Base-by-base conservation (phyloP, 2,329 filamentous ascomycete species). In the Fusarium compactum region DNA sequence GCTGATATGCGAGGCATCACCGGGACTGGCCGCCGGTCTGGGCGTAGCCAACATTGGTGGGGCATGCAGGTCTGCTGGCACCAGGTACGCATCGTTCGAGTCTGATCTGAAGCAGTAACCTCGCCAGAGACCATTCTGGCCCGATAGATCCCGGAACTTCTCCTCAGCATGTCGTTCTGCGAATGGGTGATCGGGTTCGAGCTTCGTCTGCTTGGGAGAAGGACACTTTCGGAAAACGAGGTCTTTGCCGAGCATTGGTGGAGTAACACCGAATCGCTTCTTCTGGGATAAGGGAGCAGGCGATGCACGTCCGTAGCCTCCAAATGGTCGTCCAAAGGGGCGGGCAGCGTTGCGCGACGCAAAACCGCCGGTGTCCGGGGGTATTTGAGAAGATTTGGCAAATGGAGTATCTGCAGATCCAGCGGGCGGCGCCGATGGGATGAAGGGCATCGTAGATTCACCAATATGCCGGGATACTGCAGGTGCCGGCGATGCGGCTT, bases 171-270 rank as follows among this genome's bases (percentile, higher is more conserved):
- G 80, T 66, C 81, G 78, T 48, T 83, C 80, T 78, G 85, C 80
- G 80, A 86, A 89, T 72, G 82, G 87, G 76, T 94, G 92, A 59
- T 92, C 91, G 1, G 92, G 90, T 76, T 97, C 94, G 75, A 97
- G 91, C 75, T 93, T 90, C 18, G 94, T 97, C 58, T 90, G 88
- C 78, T 95, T 91, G 8, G 95, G 95, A 27, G 95, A 97, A 12
- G 87, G 85, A 77, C 94, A 97, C 77, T 87, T 88, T 34, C 94
- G 92, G 78, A 98, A 97, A 27, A 86, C 84, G 58, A 98, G 87
- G 71, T 97, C 92, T 61, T 85, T 83, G 59, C 95, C 95, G 14
- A 97, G 88, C 94, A 98, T 97, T 12, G 95, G 95, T 43, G 95
- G 95, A 65, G 89, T 90, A 74, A 85, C 83, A 24, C 83, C 84